phyloP scores from a whole-genome alignment of 495 filamentous ascomycete species.

The Penicillium lagena region DNA sequence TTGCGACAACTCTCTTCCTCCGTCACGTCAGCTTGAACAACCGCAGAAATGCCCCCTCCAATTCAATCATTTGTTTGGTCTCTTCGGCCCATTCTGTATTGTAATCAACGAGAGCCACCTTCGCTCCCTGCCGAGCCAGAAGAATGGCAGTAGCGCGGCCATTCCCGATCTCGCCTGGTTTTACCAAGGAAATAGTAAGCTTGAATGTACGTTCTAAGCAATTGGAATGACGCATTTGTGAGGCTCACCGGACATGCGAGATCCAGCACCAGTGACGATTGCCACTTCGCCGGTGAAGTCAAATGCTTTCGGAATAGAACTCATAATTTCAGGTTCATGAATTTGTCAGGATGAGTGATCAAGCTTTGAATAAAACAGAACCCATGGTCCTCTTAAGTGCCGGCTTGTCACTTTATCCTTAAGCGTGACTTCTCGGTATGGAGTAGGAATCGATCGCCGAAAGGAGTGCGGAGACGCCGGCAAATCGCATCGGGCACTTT shows the following conservation, averaged over 20 bases:
- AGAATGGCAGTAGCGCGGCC: conserved; percentile 2
- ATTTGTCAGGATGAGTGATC: no score
- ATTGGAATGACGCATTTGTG: no score
- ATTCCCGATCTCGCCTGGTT: background rate
- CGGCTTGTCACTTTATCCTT: no score
- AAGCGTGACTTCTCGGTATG: no score
- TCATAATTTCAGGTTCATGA: no score
- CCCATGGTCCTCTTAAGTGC: no score
- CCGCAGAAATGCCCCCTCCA: background rate
- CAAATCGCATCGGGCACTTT: no score
- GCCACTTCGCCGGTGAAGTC: conserved; percentile 3
- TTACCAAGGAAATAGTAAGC: background rate
- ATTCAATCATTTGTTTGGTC: conserved; percentile 1
- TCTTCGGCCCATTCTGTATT: conserved; percentile 1
- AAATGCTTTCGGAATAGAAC: background rate
- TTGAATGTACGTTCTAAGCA: background rate
- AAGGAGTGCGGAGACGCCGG: no score
- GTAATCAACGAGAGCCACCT: conserved; percentile 1
- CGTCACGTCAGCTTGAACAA: conserved; percentile 28
- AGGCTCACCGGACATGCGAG: conserved; percentile 1
- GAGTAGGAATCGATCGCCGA: no score
- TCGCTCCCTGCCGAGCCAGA: conserved; percentile 3
- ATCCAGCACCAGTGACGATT: conserved; percentile 6
- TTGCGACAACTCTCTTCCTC: conserved; percentile 27
- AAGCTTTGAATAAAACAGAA: no score